Base-by-base conservation (phyloP, 371 early-diverging fungal species). In the Circinella umbellata region DNA sequence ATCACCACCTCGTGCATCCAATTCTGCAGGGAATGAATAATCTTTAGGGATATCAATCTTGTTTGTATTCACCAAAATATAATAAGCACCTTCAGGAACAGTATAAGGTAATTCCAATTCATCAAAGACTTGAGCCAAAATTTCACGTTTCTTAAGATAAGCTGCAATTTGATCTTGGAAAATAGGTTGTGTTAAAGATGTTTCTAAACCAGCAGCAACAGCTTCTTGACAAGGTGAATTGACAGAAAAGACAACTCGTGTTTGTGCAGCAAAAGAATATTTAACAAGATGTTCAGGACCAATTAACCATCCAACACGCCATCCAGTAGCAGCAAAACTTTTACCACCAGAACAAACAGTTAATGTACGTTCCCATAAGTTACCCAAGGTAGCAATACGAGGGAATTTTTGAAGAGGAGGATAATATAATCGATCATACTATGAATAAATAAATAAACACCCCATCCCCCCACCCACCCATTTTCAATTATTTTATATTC, bases 261-360 rank as follows among this genome's bases (percentile, higher is more conserved):
- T 92, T 74, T 97, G 98, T 1, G 96, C 96, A 36, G 94, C 88
- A 79, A 96, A 88, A 1, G 92, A 86, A 14, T 93, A 84, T 42
- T 91, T 84, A 64, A 94, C 86, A 53, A 97, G 72, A 20, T 88
- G 82, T 34, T 86, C 88, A 36, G 95, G 93, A 9, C 94, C 98
- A 61, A 96, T 88, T 53, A 92, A 77, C 98, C 98, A 98, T 55
- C 98, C 98, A 27, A 98, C 88, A 70, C 97, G 94, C 98, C 98
- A 98, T 20, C 98, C 98, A 1, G 98, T 98, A 8, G 95, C 94
- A 27, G 96, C 95, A 81, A 97, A 96, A 67, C 93, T 91, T 78
- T 98, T 98, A 63, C 98, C 98, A 42, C 90, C 94, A 35, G 94
- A 93, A n/a, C 97, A 96, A 10, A 97, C 91, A 1, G 97, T 95